Conservation (phyloP, 257 asterid species). For the Solanum infundibuliforme region DNA sequence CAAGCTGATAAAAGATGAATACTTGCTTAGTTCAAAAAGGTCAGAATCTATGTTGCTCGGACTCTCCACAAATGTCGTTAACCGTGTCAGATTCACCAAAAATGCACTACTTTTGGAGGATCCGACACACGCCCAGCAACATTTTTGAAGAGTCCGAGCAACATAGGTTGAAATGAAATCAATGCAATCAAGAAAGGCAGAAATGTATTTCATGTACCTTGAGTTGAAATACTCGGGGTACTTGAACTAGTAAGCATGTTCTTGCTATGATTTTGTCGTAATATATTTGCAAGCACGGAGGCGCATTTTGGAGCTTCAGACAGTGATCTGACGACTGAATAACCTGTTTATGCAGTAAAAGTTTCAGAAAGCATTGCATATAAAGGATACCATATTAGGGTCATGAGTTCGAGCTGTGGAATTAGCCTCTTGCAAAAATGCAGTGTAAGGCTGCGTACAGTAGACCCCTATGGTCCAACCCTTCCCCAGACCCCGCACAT, state of each 20-base stretch:
- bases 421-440: neutral
- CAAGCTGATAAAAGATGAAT: conserved; percentile 46
- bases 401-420: neutral
- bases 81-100: neutral
- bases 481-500: neutral
- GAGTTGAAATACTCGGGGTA: conserved; percentile 52
- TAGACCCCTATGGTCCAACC: neutral
- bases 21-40: neutral
- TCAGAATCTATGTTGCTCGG: neutral
- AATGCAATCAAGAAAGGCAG: neutral
- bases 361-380: neutral
- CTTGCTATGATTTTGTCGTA: conserved; percentile 35
- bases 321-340: conserved; percentile 90
- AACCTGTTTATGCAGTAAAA: conserved; percentile 38
- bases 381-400: neutral
- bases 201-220: conserved; percentile 40
- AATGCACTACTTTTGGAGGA: neutral
- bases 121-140: neutral
- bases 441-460: neutral
- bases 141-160: neutral
- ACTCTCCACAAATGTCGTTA: neutral
- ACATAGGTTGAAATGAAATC: neutral
- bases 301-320: conserved; percentile 99
- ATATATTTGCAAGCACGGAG: conserved; percentile 57
- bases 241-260: conserved; percentile 29